Conservation (phyloP, 1,284 basidiomycete genomes). For the Tilletia walkeri region DNA sequence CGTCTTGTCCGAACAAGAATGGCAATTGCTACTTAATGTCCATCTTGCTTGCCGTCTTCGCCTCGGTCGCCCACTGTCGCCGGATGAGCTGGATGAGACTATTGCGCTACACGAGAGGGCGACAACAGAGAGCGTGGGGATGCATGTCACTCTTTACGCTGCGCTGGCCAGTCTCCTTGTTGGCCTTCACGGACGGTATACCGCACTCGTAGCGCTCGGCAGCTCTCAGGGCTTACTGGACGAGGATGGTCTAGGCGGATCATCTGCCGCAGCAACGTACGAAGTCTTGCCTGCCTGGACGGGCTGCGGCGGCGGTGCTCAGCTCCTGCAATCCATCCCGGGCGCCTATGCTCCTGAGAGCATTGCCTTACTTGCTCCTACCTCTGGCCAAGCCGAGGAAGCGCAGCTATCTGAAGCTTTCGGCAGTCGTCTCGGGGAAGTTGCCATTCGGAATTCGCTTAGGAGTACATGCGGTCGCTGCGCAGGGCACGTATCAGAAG, state of each 20-base stretch:
- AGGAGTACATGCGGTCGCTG: constrained; percentile 21
- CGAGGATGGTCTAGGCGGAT: background rate
- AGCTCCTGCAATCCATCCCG: background rate
- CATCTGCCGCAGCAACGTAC: background rate
- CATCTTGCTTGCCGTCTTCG: background rate
- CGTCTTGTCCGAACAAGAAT: background rate
- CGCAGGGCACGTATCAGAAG: constrained; percentile 20
- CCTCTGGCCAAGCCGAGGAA: background rate
- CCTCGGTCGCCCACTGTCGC: background rate
- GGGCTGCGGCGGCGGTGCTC: background rate
- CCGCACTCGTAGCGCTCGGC: background rate
- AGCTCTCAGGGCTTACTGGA: background rate
- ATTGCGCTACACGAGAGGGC: background rate
- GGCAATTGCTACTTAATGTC: background rate
- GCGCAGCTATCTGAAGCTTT: background rate
- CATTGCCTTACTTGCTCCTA: background rate
- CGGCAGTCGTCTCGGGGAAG: background rate
- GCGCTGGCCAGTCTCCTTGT: background rate
- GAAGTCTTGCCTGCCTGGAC: background rate
- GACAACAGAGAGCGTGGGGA: constrained; percentile 1
- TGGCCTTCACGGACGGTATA: background rate
- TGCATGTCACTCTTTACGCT: background rate
- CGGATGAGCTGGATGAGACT: background rate
- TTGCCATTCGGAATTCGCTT: constrained; percentile 11
- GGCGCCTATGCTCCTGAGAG: constrained; percentile 4